Evolutionary conservation across 2,329 filamentous ascomycete species (phyloP), one percentile per base, ranked within the genome.

Genomic region (Aspergillus fijiensis): DNA sequence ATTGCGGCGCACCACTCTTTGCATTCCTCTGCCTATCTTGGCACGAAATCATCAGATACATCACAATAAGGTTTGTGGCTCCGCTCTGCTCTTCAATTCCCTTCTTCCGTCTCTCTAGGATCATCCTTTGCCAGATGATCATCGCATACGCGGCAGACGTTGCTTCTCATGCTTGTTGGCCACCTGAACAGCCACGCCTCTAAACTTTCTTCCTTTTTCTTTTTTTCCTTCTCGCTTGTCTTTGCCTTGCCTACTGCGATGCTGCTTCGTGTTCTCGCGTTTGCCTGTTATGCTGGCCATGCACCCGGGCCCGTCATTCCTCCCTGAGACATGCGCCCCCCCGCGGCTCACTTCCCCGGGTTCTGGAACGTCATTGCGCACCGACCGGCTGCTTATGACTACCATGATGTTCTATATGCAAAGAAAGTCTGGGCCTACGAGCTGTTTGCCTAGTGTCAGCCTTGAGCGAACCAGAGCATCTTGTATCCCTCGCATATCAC

Each of bases 21-120:
- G 47, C 51, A 12, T 51, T 29, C 7, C 27, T 3, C 27, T 29
- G 27, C 47, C 29, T 19, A 10, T 56, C 19, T 54, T 56, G 19
- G 21, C 42, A 35, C 12, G 11, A 55, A 31, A 51, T 16, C 14
- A 4, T 39, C 19, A 29, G 27, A 48, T 50, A 51, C 16, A 47
- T 51, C 21, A 25, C 29, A 27, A 31, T 49, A 62, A 60, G 62
- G 60, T 60, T 59, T 45, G 60, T 62, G 42, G 31, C 35, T 57
- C 51, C 10, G 27, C 6, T 9, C 51, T 27, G 55, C 48, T 60
- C 59, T 57, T 10, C 12, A 51, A 25, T 47, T 49, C 35, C 11
- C 51, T 31, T 49, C 42, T 35, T 45, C 55, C 27, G 21, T 45
- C 21, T 56, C 27, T 21, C 51, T 29, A 23, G 54, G 57, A 62